Base-by-base conservation (phyloP, 2,329 filamentous ascomycete species). In the Cordyceps cicadae region DNA sequence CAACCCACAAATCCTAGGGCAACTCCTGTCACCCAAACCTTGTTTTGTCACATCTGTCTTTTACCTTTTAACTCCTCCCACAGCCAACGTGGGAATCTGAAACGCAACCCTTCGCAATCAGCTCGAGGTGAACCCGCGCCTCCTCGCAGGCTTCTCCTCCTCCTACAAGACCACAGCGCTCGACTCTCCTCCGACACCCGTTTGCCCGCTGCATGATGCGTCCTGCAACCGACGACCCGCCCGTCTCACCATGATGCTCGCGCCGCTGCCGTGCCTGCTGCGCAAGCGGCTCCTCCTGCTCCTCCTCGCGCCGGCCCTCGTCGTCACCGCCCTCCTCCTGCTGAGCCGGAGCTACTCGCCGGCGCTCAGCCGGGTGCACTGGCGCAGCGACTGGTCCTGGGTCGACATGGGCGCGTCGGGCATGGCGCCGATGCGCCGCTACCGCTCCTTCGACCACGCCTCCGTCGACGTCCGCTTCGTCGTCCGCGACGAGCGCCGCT, bases 301-400 rank as follows among this genome's bases (percentile, higher is more conserved):
- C 39, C 39, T 43, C 39, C 39, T 43, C 39, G 15, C 39, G 15
- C 12, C 34, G 34, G 51, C 19, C 41, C 3, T 60, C 41, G 9
- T 51, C 29, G 12, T 60, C 37, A 6, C 12, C 43, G 14, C 19
- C 17, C 21, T 50, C 17, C 1, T 61, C 5, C 14, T 34, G 3
- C 21, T 55, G 45, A 43, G 15, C n/a, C 32, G 48, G 29, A 29
- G 5, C 17, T 49, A 34, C 26, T 54, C 51, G 32, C 52, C 59
- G 21, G 24, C 59, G 45, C 45, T 32, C 21, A 26, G 43, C 34
- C 39, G 52, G 11, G 51, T 61, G 41, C 60, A 62, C 55, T 62
- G 60, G 60, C 60, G 60, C 41, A 53, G 45, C 41, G 60, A 62
- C 60, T 62, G 60, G 60, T 59, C 60, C 17, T 62, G 60, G 60